Conservation (phyloP, 2,329 filamentous ascomycete species). For the Periconia sp. region DNA sequence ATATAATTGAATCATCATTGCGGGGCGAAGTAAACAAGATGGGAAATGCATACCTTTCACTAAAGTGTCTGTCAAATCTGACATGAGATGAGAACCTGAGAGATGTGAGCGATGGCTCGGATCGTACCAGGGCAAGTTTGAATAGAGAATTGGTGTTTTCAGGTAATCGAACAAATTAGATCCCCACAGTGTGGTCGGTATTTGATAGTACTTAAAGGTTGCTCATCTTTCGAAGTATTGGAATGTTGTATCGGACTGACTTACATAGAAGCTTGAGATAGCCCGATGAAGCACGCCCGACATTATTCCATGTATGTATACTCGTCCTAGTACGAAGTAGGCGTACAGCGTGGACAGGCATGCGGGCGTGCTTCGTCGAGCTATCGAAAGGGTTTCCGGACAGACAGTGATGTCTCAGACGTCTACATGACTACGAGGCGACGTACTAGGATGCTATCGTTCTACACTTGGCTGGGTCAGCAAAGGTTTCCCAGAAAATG, state of each 20-base stretch:
- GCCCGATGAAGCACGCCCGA: slow-evolving; percentile 18
- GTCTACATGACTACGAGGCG: no score
- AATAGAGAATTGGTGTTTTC: slow-evolving; percentile 20
- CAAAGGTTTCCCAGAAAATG: slow-evolving; percentile 12
- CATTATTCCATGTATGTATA: not conserved
- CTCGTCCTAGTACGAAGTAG: not conserved
- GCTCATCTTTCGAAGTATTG: slow-evolving; percentile 39
- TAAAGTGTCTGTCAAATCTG: not conserved
- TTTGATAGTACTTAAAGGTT: slow-evolving; percentile 48
- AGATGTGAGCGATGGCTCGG: slow-evolving; percentile 7
- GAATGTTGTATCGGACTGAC: slow-evolving; percentile 3
- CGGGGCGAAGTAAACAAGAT: no score
- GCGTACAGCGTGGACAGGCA: not conserved
- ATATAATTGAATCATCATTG: slow-evolving; percentile 44
- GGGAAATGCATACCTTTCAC: no score
- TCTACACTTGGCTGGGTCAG: slow-evolving; percentile 25
- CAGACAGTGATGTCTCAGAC: no score
- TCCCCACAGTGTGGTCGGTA: slow-evolving; percentile 46
- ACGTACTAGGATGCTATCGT: not conserved
- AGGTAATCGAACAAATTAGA: slow-evolving; percentile 49
- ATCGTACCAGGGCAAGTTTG: not conserved
- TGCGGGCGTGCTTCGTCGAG: slow-evolving; percentile 6
- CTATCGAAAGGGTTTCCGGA: not conserved
- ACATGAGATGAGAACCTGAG: not conserved
- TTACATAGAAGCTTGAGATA: slow-evolving; percentile 10